phyloP scores from a whole-genome alignment of 108 stramenopile species.

The Cyclotella choctawhatcheeana region DNA sequence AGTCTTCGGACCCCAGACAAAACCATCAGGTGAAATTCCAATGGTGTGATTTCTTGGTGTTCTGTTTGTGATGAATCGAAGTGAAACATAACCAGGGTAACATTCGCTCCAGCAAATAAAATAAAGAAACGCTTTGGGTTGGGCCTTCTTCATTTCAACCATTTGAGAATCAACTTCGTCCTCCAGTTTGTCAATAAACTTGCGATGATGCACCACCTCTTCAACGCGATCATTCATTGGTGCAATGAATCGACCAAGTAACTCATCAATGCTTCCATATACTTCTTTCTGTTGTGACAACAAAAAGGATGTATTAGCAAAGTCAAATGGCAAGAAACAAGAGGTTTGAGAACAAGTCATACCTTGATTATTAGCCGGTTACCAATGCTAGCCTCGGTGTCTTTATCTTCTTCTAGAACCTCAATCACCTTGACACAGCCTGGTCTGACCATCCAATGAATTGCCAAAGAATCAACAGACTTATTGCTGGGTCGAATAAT shows the following conservation, averaged over 20 bases:
- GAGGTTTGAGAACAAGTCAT: no score
- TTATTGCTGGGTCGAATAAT: conserved; percentile 86
- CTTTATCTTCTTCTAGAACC: conserved; percentile 86
- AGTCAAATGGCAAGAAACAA: no score
- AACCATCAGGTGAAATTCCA: conserved; percentile 84
- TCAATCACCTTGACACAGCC: conserved; percentile 86
- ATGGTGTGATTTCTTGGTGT: conserved; percentile 74
- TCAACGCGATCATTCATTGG: conserved; percentile 91
- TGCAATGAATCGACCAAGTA: conserved; percentile 84
- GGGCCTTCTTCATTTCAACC: conserved; percentile 58
- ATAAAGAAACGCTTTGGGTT: conserved; percentile 69
- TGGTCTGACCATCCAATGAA: conserved; percentile 86
- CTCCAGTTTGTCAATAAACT: conserved; percentile 77
- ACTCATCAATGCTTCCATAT: conserved; percentile 89
- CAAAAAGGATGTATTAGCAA: no score
- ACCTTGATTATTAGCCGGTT: conserved; percentile 81
- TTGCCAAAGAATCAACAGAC: conserved; percentile 78
- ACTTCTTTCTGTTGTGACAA: conserved; percentile 64
- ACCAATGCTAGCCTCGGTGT: conserved; percentile 87
- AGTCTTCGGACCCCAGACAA: conserved; percentile 67
- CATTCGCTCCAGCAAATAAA: conserved; percentile 86
- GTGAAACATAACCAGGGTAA: conserved; percentile 82
- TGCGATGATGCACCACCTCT: conserved; percentile 79
- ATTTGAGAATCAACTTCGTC: conserved; percentile 84
- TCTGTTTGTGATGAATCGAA: conserved; percentile 72